Evolutionary conservation across 169 alveolate species (phyloP).

Genomic region (Cytauxzoon felis): DNA sequence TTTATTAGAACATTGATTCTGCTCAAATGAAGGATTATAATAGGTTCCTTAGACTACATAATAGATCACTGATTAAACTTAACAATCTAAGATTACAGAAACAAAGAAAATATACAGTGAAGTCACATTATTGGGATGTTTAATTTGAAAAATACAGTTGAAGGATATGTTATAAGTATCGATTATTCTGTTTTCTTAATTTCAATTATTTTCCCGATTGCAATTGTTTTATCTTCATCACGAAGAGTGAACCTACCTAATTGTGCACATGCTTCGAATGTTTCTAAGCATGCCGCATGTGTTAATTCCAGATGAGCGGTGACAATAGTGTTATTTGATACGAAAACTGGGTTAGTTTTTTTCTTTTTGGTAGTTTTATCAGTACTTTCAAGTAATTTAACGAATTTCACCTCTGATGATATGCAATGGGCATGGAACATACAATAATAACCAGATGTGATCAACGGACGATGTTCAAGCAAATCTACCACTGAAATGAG

Average conservation of each 20-base stretch:
- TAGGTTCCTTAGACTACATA: conserved; percentile 73
- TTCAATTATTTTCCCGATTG: conserved; percentile 81
- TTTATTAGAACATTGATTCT: conserved; percentile 62
- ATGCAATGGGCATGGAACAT: conserved; percentile 84
- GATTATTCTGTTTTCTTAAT: conserved; percentile 60
- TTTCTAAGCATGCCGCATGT: conserved; percentile 87
- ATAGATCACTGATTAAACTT: conserved; percentile 59
- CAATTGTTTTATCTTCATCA: conserved; percentile 92
- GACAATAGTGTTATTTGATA: conserved; percentile 75
- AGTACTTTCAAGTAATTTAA: conserved; percentile 68
- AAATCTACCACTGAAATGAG: conserved; percentile 86
- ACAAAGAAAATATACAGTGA: conserved; percentile 63
- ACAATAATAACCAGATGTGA: conserved; percentile 93
- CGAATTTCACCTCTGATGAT: conserved; percentile 80
- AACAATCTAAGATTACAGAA: conserved; percentile 73
- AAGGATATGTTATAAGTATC: too few relatives aligned
- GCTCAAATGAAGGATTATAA: conserved; percentile 71
- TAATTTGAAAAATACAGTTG: conserved; percentile 14
- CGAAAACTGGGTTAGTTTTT: conserved; percentile 79
- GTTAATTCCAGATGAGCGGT: conserved; percentile 78
- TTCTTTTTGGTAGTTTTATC: conserved; percentile 76
- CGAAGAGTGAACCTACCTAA: conserved; percentile 94
- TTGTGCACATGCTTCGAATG: conserved; percentile 82
- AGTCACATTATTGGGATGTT: conserved; percentile 67
- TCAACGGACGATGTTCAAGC: conserved; percentile 87